Base-by-base conservation (phyloP, 345 rosid genomes). In the Murraya paniculata region DNA sequence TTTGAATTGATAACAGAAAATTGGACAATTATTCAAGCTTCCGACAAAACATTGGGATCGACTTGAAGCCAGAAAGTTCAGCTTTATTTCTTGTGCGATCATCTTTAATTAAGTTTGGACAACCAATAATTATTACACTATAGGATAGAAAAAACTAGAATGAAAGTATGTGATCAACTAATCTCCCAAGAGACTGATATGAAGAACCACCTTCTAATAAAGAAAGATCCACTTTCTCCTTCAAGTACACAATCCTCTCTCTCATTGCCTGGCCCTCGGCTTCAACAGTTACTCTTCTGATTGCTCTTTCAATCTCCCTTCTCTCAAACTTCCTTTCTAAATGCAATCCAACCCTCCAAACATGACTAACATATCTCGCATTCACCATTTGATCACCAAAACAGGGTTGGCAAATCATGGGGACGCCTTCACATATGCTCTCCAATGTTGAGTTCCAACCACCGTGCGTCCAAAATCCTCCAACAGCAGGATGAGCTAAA, bases 401-500 rank as follows among this genome's bases (percentile, higher is more conserved):
- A 72, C 82, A 76, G 1, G 97, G 91, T 36, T 87, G 85, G 21
- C 95, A 95, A 59, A 94, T 88, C 97, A 93, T 86, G 1, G 97
- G 95, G n/a, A 88, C 92, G 27, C 91, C 89, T 67, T 88, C 90
- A 30, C 85, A 85, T 73, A 93, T 75, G 68, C 90, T 87, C 73
- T 94, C 97, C 77, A 88, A 22, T 3, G 88, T 85, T 1, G 94
- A 92, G 78, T 94, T 94, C 96, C 93, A 92, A 5, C 94, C 96
- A 45, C 81, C 64, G 60, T 90, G 97, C 0, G 93, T 92, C 88
- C 93, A 84, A 68, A 94, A 91, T 1, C 76, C 92, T 13, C 91
- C 96, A 19, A 78, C 72, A 5, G 96, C 81, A 5, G 77, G 82
- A 68, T 94, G 97, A 0, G 81, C 85, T 45, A 94, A 81, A 14